Conservation (phyloP, 2,329 filamentous ascomycete genomes). For the Neonectria hederae region DNA sequence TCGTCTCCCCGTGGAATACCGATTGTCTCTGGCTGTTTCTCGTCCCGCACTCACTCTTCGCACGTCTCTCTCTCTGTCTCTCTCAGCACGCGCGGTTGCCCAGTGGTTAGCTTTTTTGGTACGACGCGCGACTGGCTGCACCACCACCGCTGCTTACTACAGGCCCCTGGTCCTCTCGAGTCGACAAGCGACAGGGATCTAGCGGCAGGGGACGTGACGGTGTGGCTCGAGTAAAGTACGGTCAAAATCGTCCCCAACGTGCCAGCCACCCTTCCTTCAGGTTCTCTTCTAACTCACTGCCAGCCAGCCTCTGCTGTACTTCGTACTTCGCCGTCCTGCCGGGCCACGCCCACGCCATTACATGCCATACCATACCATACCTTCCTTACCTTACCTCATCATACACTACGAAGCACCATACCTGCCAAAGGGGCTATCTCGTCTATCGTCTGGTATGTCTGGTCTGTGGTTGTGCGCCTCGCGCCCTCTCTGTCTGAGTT, state of each 20-base stretch:
- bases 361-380: not conserved
- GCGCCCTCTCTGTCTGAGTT: conserved; percentile 30
- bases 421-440: conserved; percentile 11
- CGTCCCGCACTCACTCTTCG: not conserved
- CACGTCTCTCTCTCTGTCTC: not conserved
- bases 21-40: not conserved
- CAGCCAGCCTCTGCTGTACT: not conserved
- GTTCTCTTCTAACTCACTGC: not conserved
- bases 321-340: not conserved
- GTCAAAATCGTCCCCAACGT: not conserved
- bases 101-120: conserved; percentile 11
- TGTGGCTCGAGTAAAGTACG: conserved; percentile 12
- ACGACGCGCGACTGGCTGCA: conserved; percentile 22
- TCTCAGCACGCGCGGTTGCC: conserved; percentile 14
- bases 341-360: conserved; percentile 10
- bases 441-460: conserved; percentile 17
- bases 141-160: conserved; percentile 22
- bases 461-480: not conserved
- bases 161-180: conserved; percentile 18
- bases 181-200: conserved; percentile 21
- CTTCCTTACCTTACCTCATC: no score
- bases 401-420: not conserved
- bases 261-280: not conserved
- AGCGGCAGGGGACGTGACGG: conserved; percentile 4
- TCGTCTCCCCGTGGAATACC: not conserved